Base-by-base conservation (phyloP, 148 eudicot species). In the Chenopodium quinoa region DNA sequence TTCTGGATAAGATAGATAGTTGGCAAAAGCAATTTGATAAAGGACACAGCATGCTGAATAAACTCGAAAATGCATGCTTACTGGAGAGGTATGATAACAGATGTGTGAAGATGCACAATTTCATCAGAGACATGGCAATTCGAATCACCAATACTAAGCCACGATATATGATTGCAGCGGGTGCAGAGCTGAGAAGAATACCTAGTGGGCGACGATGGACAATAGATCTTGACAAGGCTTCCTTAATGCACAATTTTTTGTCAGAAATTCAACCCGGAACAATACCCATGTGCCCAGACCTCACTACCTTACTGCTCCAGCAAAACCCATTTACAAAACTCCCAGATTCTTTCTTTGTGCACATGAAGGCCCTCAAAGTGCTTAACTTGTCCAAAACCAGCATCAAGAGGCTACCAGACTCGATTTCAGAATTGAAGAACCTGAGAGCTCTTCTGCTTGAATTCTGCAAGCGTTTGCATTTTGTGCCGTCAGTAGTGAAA, bases 11-110 rank as follows among this genome's bases (percentile, higher is more conserved):
- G 47, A 71, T 71, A 76, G 60, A 76, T 40, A 47, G 80, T 67
- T 82, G 84, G 80, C 60, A 77, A 58, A 82, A 77, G 34, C 80
- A 82, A 63, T 58, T 58, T 60, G 80, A 77, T 68, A 82, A 77
- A 71, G 84, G 80, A 69, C 80, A 82, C 76, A 82, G 80, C 76
- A 76, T 82, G 80, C 80, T 82, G 60, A 82, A 82, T 56, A 82
- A 78, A 58, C 80, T 82, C 62, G 76, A 82, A 71, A 82, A 82
- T 82, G 80, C 62, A 58, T 82, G 84, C 29, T 76, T 82, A 56
- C 22, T 76, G 76, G 84, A 82, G 76, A 82, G 34, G 71, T 14
- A 48, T 54, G 72, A 71, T 60, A 69, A 11, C 23, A 66, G 16
- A 20, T 44, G 23, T 62, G 80, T 82, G 56, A 82, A 82, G 73